These are phyloP conservation scores for Trametes gibbosa DNA, from an alignment of 768 basidiomycete species.

Conservation along the genomic window DNA sequence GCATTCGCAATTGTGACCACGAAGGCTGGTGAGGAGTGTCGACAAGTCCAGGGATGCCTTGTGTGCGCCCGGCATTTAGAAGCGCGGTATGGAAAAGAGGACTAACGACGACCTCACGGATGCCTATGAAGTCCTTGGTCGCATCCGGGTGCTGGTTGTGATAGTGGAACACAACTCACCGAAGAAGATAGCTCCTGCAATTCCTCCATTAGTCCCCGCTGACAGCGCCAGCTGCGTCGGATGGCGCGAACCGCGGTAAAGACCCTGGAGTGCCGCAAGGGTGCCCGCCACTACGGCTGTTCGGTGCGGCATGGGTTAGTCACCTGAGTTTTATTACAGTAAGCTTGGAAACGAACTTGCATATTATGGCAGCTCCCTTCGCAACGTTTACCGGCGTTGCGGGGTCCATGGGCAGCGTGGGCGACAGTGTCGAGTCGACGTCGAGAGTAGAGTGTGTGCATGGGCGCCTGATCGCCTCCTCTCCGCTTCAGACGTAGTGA, in stretches of 20 bases:
- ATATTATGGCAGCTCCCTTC: slow-evolving; percentile 63
- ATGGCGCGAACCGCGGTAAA: slow-evolving; percentile 48
- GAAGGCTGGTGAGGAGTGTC: slow-evolving; percentile 27
- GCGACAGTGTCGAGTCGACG: background rate
- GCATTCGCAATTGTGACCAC: slow-evolving; percentile 53
- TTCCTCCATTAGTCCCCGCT: slow-evolving; percentile 68
- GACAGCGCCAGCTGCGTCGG: slow-evolving; percentile 47
- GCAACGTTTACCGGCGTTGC: slow-evolving; percentile 43
- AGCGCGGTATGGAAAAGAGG: slow-evolving; percentile 52
- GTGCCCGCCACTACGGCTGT: slow-evolving; percentile 58
- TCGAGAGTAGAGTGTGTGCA: background rate
- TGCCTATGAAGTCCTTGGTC: slow-evolving; percentile 40
- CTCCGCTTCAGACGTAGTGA: too few relatives aligned
- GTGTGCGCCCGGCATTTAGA: slow-evolving; percentile 47
- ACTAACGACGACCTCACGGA: slow-evolving; percentile 73
- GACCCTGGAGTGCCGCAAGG: slow-evolving; percentile 42
- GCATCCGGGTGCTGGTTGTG: background rate
- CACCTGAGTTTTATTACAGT: background rate
- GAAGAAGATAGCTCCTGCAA: slow-evolving; percentile 76
- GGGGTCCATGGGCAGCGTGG: slow-evolving; percentile 25
- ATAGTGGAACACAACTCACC: slow-evolving; percentile 58
- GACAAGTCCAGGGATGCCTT: slow-evolving; percentile 20
- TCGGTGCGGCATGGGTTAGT: slow-evolving; percentile 28
- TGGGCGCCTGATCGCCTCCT: background rate
- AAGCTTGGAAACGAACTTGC: slow-evolving; percentile 68